Percentiles rank a stretch among this genome's conserved stretches.
phyloP scores from a whole-genome alignment of 1,284 basidiomycete genomes.

The Cryptococcus depauperatus region DNA sequence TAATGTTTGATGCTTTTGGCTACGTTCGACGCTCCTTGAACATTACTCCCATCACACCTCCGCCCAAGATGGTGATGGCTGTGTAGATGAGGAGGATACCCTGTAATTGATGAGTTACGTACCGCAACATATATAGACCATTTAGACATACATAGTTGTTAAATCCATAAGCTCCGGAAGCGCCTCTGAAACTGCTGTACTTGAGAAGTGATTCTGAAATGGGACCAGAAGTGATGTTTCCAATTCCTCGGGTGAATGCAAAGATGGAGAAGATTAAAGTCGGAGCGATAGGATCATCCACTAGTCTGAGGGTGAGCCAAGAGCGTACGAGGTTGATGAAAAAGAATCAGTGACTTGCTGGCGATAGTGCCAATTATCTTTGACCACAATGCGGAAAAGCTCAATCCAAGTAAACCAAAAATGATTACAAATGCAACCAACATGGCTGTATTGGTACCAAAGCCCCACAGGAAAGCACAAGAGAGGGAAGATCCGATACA shows the following conservation, averaged over 20 bases:
- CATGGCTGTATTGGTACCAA: constrained; percentile 29
- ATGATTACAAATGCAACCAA: constrained; percentile 29
- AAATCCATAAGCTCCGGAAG: constrained; percentile 36
- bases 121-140: not conserved
- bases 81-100: constrained; percentile 14
- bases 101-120: not conserved
- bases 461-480: constrained; percentile 43
- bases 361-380: constrained; percentile 31
- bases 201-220: constrained; percentile 33
- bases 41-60: constrained; percentile 9
- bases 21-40: constrained; percentile 5
- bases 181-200: constrained; percentile 15
- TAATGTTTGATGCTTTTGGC: too few relatives aligned
- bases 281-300: constrained; percentile 36
- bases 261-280: constrained; percentile 38
- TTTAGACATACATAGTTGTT: constrained; percentile 31
- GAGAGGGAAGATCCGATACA: constrained; percentile 32
- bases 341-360: constrained; percentile 14
- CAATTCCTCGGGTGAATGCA: constrained; percentile 38
- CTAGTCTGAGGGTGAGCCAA: constrained; percentile 15
- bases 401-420: constrained; percentile 29
- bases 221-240: constrained; percentile 40
- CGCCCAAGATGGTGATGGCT: constrained; percentile 11
- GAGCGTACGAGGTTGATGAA: not conserved
- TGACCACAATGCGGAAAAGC: constrained; percentile 34